A percentile compares a stretch with the other conserved stretches of the same genome.
Evolutionary conservation across 495 filamentous ascomycete species (phyloP).

Genomic region (Aspergillus taichungensis): DNA sequence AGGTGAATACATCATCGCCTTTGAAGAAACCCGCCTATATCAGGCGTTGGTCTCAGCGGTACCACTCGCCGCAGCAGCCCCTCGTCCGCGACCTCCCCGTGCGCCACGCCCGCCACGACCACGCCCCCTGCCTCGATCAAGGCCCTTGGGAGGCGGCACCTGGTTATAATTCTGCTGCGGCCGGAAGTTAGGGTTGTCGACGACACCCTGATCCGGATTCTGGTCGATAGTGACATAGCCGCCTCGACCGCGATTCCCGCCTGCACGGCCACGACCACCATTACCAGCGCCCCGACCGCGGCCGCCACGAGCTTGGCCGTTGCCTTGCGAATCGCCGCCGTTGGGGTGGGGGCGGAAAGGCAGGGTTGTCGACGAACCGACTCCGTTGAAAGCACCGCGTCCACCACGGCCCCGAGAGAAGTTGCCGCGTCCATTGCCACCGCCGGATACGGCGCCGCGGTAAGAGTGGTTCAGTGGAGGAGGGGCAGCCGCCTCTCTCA

Average conservation of each 20-base stretch:
- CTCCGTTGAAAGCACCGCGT: conserved; percentile 33
- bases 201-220: conserved; percentile 40
- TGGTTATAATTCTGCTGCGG: conserved; percentile 57
- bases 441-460: conserved; percentile 54
- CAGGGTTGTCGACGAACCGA: conserved; percentile 23
- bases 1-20: too few species aligned
- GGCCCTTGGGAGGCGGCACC: conserved; percentile 67
- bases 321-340: conserved; percentile 14
- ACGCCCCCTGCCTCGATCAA: conserved; percentile 53
- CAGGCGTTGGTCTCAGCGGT: neutral
- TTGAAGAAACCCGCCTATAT: too few species aligned
- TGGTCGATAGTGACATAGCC: conserved; percentile 48
- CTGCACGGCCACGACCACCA: conserved; percentile 27
- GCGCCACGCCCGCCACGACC: conserved; percentile 21
- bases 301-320: conserved; percentile 16
- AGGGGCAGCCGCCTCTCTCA: conserved; percentile 59
- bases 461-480: conserved; percentile 62
- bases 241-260: conserved; percentile 24
- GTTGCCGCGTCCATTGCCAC: conserved; percentile 19
- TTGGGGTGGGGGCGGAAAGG: conserved; percentile 30
- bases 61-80: conserved; percentile 2
- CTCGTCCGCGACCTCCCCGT: conserved; percentile 12
- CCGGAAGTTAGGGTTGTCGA: conserved; percentile 45
- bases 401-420: conserved; percentile 29
- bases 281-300: conserved; percentile 14